These are phyloP conservation scores for Coccomyxa sp. DNA, from an alignment of 139 green algal genomes.

Conservation along the genomic window DNA sequence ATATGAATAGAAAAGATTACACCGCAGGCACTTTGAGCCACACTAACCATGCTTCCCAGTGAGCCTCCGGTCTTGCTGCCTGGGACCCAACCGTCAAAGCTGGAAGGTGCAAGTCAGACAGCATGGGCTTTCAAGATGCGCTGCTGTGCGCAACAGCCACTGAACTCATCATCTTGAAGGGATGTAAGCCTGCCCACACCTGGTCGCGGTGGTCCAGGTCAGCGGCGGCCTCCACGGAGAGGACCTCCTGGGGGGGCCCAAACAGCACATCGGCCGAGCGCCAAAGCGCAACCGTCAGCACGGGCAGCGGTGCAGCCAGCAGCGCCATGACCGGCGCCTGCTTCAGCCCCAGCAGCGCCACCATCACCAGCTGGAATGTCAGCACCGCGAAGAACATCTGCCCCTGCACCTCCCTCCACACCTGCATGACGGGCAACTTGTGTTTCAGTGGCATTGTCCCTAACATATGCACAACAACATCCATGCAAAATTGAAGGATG, in stretches of 20 bases:
- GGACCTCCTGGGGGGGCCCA: slow-evolving; percentile 42
- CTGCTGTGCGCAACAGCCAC: not conserved
- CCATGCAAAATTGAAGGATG: not conserved
- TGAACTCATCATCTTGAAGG: not conserved
- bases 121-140: not conserved
- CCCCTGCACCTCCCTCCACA: slow-evolving; percentile 47
- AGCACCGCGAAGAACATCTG: slow-evolving; percentile 56
- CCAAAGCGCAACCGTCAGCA: slow-evolving; percentile 11
- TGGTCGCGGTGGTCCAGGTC: slow-evolving; percentile 45
- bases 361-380: slow-evolving; percentile 65
- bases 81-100: not conserved
- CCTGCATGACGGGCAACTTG: slow-evolving; percentile 7
- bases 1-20: too few species aligned
- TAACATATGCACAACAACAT: not conserved
- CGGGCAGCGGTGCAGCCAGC: slow-evolving; percentile 7
- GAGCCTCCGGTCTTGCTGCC: not conserved
- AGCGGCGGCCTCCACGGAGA: slow-evolving; percentile 52
- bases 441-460: not conserved
- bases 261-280: slow-evolving; percentile 1
- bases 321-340: not conserved
- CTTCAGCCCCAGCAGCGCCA: slow-evolving; percentile 60
- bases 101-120: not conserved
- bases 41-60: too few species aligned
- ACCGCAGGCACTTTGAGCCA: too few species aligned
- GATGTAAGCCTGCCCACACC: not conserved